These are phyloP conservation scores for Cytospora mali DNA, from an alignment of 2,329 filamentous ascomycete genomes.

Conservation along the genomic window DNA sequence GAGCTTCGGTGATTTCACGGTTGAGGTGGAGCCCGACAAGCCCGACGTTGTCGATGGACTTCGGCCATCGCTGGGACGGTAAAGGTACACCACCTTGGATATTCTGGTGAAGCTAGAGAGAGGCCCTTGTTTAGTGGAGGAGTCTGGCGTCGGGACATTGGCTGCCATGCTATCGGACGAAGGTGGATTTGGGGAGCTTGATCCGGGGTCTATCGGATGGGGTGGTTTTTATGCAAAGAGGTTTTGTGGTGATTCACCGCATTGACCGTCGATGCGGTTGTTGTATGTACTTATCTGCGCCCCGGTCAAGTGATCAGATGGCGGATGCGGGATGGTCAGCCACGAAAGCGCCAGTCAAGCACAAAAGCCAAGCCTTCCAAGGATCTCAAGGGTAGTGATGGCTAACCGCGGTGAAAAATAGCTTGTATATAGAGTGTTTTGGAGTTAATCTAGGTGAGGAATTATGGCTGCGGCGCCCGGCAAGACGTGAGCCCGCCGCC, in stretches of 20 bases:
- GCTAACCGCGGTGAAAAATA: neutral
- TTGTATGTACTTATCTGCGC: neutral
- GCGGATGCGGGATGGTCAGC: neutral
- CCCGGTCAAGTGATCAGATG: neutral
- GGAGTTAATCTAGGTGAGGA: neutral
- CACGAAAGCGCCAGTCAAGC: neutral
- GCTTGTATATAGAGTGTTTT: no score
- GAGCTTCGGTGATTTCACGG: slow-evolving; percentile 44
- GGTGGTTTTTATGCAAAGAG: no score
- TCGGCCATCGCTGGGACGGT: slow-evolving; percentile 11
- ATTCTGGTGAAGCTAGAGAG: slow-evolving; percentile 22
- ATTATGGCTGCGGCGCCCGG: neutral
- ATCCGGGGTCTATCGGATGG: no score
- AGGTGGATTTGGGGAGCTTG: neutral
- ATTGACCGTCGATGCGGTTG: neutral
- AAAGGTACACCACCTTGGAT: slow-evolving; percentile 16
- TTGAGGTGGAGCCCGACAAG: slow-evolving; percentile 1
- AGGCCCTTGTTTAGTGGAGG: slow-evolving; percentile 6
- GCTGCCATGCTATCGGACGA: slow-evolving; percentile 15
- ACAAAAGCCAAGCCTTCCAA: neutral
- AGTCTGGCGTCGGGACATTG: slow-evolving; percentile 17
- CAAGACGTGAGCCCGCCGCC: no score
- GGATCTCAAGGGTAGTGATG: neutral
- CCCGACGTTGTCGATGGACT: slow-evolving; percentile 14
- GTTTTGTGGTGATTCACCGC: neutral